Evolutionary conservation across 345 rosid species (phyloP).

Genomic region (Sisymbrium altissimum): DNA sequence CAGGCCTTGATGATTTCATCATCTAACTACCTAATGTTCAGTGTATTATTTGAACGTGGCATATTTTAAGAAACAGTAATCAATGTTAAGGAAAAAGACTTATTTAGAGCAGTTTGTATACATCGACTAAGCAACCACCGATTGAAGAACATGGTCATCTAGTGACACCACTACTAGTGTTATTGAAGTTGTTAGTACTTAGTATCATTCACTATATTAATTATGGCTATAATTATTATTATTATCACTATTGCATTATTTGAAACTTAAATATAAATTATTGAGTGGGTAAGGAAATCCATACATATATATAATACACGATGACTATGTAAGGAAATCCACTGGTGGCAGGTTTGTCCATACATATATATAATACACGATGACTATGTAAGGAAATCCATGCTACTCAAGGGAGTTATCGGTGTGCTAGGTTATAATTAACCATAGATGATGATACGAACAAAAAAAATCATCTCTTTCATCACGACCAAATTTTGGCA

Average conservation of each 20-base stretch:
- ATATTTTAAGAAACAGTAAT: neutral
- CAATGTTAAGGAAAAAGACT: neutral
- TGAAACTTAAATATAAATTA: conserved; percentile 1
- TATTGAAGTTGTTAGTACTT: conserved; percentile 23
- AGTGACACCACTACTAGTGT: conserved; percentile 21
- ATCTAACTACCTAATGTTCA: neutral
- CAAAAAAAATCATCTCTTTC: neutral
- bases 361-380: neutral
- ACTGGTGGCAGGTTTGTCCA: conserved; percentile 6
- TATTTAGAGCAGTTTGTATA: neutral
- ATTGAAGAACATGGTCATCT: conserved; percentile 1
- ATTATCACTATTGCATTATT: conserved; percentile 23
- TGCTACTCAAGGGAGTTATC: neutral
- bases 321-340: neutral
- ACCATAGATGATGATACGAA: neutral
- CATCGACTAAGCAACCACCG: conserved; percentile 19
- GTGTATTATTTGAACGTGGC: neutral
- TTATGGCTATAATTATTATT: neutral
- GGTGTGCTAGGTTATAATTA: neutral
- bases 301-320: neutral
- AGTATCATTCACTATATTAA: neutral
- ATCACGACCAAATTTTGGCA: too few species aligned
- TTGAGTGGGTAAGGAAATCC: neutral
- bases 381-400: neutral
- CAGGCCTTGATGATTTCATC: neutral